phyloP scores from a whole-genome alignment of 495 filamentous ascomycete genomes.

The Podospora conica region DNA sequence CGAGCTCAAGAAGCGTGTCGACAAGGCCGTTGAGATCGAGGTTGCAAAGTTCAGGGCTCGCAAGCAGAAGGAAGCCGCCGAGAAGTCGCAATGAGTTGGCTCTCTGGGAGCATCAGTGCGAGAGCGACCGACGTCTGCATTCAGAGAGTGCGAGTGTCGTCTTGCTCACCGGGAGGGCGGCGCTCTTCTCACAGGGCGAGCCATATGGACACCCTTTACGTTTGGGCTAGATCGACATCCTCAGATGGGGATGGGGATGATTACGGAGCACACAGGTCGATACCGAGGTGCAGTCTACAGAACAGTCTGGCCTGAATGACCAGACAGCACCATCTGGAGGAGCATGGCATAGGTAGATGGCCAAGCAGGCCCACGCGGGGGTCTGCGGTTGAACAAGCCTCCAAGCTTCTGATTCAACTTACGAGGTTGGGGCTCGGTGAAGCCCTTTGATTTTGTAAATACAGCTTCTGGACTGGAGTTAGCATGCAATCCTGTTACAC shows the following conservation, averaged over 20 bases:
- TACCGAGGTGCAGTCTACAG: neutral
- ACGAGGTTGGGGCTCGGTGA: neutral
- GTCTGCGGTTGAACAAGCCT: neutral
- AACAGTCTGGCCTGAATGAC: neutral
- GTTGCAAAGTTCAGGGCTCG: slow-evolving; percentile 53
- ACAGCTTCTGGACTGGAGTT: neutral
- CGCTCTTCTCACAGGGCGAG: neutral
- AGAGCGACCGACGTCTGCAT: neutral
- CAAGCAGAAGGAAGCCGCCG: slow-evolving; percentile 20
- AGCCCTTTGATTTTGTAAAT: neutral
- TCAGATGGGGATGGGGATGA: neutral
- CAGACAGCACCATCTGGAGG: neutral
- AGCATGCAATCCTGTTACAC: neutral
- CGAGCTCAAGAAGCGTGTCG: slow-evolving; percentile 72
- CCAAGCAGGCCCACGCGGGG: neutral
- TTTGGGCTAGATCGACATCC: neutral
- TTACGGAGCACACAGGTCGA: neutral
- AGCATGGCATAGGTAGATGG: neutral
- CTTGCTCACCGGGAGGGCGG: neutral
- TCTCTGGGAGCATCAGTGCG: neutral
- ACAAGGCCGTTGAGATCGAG: slow-evolving; percentile 66
- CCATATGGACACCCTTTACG: neutral
- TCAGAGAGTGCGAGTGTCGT: neutral
- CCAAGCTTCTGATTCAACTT: neutral
- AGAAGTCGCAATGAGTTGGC: slow-evolving; percentile 10